Conservation (phyloP, 2,329 filamentous ascomycete species). For the Purpureocillium takamizusanense region DNA sequence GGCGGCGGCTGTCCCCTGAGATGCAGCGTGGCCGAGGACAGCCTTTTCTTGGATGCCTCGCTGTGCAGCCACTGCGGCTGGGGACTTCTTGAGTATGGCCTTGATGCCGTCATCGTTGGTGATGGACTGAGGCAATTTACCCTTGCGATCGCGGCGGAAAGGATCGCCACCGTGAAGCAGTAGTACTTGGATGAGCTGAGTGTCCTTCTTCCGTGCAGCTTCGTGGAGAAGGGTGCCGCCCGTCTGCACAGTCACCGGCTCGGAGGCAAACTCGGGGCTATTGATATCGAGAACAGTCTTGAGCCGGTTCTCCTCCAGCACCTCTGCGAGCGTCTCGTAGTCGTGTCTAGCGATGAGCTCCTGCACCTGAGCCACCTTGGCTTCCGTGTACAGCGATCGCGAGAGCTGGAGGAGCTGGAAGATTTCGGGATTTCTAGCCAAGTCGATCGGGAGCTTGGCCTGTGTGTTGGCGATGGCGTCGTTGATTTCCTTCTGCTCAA, state of each 20-base stretch:
- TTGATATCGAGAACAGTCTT: slow-evolving; percentile 89
- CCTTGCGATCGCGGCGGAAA: slow-evolving; percentile 88
- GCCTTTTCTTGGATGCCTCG: slow-evolving; percentile 95
- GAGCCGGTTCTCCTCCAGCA: slow-evolving; percentile 77
- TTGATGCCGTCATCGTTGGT: slow-evolving; percentile 89
- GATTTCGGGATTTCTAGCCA: slow-evolving; percentile 86
- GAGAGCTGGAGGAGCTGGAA: slow-evolving; percentile 91
- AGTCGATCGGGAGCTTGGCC: slow-evolving; percentile 76
- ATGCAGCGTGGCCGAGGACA: slow-evolving; percentile 67
- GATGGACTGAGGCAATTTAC: slow-evolving; percentile 90
- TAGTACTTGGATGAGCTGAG: slow-evolving; percentile 78
- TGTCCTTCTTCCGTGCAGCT: slow-evolving; percentile 80
- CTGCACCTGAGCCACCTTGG: slow-evolving; percentile 77
- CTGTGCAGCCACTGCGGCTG: slow-evolving; percentile 88
- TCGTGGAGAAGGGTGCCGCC: slow-evolving; percentile 94
- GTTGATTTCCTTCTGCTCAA: slow-evolving; percentile 78
- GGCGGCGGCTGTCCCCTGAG: slow-evolving; percentile 43
- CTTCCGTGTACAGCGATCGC: slow-evolving; percentile 81
- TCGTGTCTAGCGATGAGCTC: slow-evolving; percentile 62
- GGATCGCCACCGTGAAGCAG: slow-evolving; percentile 92
- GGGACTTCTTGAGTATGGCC: slow-evolving; percentile 85
- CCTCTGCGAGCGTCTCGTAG: slow-evolving; percentile 67
- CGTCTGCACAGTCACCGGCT: slow-evolving; percentile 64
- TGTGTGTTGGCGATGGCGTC: slow-evolving; percentile 79
- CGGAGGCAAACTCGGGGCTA: slow-evolving; percentile 77